These are phyloP conservation scores for Pseudogymnoascus sp. DNA, from an alignment of 2,329 filamentous ascomycete species.

Conservation along the genomic window DNA sequence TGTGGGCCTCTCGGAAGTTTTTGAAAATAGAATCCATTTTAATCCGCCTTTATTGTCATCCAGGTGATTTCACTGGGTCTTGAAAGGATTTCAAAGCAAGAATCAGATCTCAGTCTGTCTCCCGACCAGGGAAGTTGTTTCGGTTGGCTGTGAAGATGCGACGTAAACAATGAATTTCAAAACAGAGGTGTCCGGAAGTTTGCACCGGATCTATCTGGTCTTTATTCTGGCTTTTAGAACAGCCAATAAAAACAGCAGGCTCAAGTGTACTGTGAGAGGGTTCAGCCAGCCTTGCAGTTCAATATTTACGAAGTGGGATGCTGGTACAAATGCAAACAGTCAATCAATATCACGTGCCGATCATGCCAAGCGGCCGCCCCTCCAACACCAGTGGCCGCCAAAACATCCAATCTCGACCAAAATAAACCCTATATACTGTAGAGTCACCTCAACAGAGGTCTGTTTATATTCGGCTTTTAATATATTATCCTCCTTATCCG, in stretches of 20 bases:
- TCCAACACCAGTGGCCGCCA: not conserved
- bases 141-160: not conserved
- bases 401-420: not conserved
- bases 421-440: not conserved
- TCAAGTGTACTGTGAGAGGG: not conserved
- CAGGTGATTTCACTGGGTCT: not conserved
- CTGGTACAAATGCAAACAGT: not conserved
- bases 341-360: not conserved
- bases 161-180: not conserved
- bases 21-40: constrained; percentile 66
- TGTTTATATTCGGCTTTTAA: not conserved
- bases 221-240: not conserved
- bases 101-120: not conserved
- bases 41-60: not conserved
- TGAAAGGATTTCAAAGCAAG: not conserved
- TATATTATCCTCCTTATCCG: not conserved
- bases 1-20: constrained; percentile 64
- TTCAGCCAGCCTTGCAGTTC: not conserved
- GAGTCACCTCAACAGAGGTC: not conserved
- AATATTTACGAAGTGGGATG: not conserved
- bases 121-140: not conserved
- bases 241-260: not conserved
- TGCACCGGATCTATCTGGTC: not conserved
- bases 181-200: not conserved
- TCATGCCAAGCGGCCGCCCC: not conserved